phyloP scores from a whole-genome alignment of 2,329 filamentous ascomycete species.

The Trichoderma sp. region DNA sequence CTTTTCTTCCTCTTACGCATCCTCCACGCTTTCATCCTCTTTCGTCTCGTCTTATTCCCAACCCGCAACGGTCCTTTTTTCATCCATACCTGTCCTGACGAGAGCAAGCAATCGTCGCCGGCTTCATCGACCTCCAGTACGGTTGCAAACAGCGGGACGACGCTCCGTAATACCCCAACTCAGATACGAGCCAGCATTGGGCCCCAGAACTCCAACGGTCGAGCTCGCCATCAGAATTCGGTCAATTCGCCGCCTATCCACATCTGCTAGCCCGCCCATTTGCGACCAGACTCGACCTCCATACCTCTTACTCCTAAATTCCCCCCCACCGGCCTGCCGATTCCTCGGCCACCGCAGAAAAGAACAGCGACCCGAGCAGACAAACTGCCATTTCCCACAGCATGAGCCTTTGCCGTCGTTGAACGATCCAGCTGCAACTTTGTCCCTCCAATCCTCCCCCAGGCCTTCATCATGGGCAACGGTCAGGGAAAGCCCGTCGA shows the following conservation, averaged over 20 bases:
- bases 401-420: slow-evolving; percentile 28
- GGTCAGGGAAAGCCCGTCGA: slow-evolving; percentile 90
- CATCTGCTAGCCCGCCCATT: slow-evolving; percentile 7
- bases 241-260: slow-evolving; percentile 17
- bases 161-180: neutral
- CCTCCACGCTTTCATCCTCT: neutral
- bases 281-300: neutral
- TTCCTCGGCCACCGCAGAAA: slow-evolving; percentile 16
- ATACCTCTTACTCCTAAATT: neutral
- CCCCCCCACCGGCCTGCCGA: slow-evolving; percentile 15
- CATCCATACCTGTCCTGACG: neutral
- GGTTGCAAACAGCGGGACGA: neutral
- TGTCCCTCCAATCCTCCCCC: slow-evolving; percentile 28
- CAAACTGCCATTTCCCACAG: slow-evolving; percentile 19
- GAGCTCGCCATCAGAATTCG: slow-evolving; percentile 11
- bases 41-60: neutral
- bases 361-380: neutral
- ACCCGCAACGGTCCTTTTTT: neutral
- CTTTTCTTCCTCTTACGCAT: slow-evolving; percentile 8
- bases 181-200: neutral
- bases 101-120: neutral
- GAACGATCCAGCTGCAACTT: slow-evolving; percentile 22
- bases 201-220: neutral
- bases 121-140: neutral
- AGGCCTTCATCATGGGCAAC: slow-evolving; percentile 80